Percentiles rank a stretch among this genome's conserved stretches.
Conservation (phyloP, 108 stramenopile species). For the Fragilariopsis cylindrus region DNA sequence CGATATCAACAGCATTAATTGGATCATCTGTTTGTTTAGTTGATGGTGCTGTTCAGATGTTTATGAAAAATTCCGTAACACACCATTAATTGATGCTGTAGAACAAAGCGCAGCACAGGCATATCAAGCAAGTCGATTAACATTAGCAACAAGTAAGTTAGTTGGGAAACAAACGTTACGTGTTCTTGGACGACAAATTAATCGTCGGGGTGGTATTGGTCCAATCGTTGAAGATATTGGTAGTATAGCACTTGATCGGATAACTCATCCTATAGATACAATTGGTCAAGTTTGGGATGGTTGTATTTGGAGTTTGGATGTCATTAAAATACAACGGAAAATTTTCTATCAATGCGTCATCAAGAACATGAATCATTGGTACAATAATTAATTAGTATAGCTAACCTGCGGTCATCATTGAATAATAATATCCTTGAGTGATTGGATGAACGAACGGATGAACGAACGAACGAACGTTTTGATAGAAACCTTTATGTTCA, state of each 20-base stretch:
- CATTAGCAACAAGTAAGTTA: conserved; percentile 52
- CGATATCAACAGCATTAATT: conserved; percentile 57
- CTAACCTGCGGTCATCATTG: too few species aligned
- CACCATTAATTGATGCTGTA: conserved; percentile 45
- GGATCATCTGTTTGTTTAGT: conserved; percentile 60
- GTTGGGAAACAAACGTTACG: conserved; percentile 56
- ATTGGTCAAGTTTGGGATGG: conserved; percentile 63
- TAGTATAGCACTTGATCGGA: conserved; percentile 59
- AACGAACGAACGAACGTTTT: too few species aligned
- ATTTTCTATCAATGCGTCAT: conserved; percentile 20
- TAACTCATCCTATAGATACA: conserved; percentile 77
- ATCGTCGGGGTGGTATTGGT: conserved; percentile 72
- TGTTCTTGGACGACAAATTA: conserved; percentile 63
- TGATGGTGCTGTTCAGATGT: conserved; percentile 65
- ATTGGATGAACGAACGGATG: too few species aligned
- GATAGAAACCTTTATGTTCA: too few species aligned
- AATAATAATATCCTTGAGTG: too few species aligned
- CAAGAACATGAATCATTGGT: neutral
- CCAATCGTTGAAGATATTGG: conserved; percentile 53
- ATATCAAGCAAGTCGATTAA: conserved; percentile 57
- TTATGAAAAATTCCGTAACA: conserved; percentile 61
- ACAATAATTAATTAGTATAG: neutral
- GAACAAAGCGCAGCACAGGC: conserved; percentile 69
- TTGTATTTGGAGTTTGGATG: conserved; percentile 52
- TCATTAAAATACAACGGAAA: conserved; percentile 29